These are phyloP conservation scores for Colletotrichum scovillei DNA, from an alignment of 2,329 filamentous ascomycete genomes.

Conservation along the genomic window DNA sequence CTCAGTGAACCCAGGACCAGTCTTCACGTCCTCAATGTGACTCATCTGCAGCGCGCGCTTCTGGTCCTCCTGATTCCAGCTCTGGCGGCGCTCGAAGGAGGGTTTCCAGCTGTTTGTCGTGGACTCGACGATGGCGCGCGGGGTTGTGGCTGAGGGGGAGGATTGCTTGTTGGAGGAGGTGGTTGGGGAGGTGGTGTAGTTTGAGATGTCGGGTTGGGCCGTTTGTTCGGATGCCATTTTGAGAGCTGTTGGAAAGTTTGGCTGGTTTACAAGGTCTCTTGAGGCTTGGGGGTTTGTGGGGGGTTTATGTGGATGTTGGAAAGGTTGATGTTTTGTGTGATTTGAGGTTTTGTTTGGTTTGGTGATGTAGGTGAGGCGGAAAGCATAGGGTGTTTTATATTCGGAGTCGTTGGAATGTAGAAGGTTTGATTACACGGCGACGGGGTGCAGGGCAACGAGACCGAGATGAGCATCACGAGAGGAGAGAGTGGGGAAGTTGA, in stretches of 20 bases:
- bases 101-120: conserved; percentile 59
- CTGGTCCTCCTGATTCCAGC: conserved; percentile 65
- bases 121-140: conserved; percentile 45
- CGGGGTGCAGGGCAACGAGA: not conserved
- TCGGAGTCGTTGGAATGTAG: not conserved
- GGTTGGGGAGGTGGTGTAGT: not conserved
- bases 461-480: too few species aligned
- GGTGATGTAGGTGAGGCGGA: not conserved
- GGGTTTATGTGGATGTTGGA: not conserved
- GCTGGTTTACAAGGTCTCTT: not conserved
- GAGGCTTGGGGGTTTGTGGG: too few species aligned
- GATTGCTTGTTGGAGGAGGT: not conserved
- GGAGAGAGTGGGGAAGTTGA: not conserved
- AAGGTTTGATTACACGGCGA: conserved; percentile 2
- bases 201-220: not conserved
- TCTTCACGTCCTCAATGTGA: conserved; percentile 48
- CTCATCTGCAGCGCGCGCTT: conserved; percentile 64
- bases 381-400: not conserved
- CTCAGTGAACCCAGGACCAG: conserved; percentile 57
- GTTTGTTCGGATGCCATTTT: not conserved
- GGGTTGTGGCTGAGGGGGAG: conserved; percentile 4
- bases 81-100: conserved; percentile 56
- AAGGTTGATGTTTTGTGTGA: too few species aligned
- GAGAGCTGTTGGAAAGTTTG: not conserved
- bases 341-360: not conserved